Evolutionary conservation across 2,329 filamentous ascomycete genomes (phyloP).

Genomic region (Chrysoporthe cubensis): DNA sequence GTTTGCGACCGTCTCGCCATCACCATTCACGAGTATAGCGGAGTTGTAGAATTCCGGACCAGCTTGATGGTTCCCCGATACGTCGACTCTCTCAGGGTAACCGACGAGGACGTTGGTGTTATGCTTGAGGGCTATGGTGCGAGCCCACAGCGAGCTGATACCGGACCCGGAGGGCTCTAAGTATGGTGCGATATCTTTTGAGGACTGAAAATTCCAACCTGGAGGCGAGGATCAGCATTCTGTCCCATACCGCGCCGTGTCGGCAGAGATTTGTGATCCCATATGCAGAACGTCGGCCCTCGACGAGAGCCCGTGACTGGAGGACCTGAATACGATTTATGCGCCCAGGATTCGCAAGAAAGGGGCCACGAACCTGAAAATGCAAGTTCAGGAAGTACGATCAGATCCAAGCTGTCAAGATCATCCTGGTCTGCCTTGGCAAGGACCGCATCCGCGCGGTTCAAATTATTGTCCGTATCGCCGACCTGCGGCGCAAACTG

Average conservation of each 20-base stretch:
- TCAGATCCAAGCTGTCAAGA: conserved; percentile 68
- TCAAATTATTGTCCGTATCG: conserved; percentile 71
- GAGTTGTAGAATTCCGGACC: conserved; percentile 60
- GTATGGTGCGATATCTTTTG: conserved; percentile 68
- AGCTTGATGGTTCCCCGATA: conserved; percentile 52
- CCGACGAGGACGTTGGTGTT: conserved; percentile 71
- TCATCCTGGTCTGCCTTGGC: conserved; percentile 52
- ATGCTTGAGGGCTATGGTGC: conserved; percentile 66
- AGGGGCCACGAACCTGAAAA: conserved; percentile 62
- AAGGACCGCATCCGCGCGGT: conserved; percentile 68
- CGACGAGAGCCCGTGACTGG: not conserved
- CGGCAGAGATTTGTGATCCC: not conserved
- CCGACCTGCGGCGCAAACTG: conserved; percentile 76
- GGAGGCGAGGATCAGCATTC: not conserved
- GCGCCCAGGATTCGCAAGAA: too few species aligned
- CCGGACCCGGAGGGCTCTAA: conserved; percentile 70
- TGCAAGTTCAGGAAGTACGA: conserved; percentile 77
- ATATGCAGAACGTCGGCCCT: not conserved
- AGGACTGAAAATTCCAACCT: conserved; percentile 78
- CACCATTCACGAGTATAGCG: conserved; percentile 55
- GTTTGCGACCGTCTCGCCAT: conserved; percentile 63
- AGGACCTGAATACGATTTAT: too few species aligned
- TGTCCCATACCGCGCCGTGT: not conserved
- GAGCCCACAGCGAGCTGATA: conserved; percentile 72
- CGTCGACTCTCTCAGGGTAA: conserved; percentile 72